These are phyloP conservation scores for Naganishia vishniacii DNA, from an alignment of 768 basidiomycete species.

Conservation along the genomic window DNA sequence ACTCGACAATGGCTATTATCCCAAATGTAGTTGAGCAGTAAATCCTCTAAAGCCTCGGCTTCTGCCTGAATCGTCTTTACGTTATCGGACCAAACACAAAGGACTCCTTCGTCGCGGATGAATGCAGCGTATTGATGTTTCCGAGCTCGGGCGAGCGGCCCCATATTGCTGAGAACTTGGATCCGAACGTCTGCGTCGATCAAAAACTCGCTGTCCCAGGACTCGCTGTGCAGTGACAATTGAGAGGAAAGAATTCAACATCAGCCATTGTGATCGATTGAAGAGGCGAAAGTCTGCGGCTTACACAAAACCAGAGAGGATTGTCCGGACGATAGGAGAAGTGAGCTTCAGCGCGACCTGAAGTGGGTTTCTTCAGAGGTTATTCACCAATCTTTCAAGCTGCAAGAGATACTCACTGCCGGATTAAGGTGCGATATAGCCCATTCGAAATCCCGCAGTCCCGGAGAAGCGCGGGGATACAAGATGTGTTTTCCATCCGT, in stretches of 20 bases:
- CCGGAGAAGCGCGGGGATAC: neutral
- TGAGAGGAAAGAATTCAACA: neutral
- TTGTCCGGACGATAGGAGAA: neutral
- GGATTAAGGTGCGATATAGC: neutral
- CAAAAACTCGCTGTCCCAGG: conserved; percentile 23
- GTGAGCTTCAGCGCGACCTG: neutral
- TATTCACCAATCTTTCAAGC: too few relatives aligned
- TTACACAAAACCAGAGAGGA: too few relatives aligned
- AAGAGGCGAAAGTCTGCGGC: too few relatives aligned
- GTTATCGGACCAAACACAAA: conserved; percentile 77
- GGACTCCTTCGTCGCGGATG: conserved; percentile 73
- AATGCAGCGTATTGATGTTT: conserved; percentile 89
- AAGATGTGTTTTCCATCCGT: neutral
- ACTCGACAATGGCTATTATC: conserved; percentile 50
- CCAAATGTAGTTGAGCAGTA: conserved; percentile 74
- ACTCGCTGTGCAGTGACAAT: neutral
- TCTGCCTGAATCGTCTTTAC: conserved; percentile 66
- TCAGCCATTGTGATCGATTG: too few relatives aligned
- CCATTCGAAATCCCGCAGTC: conserved; percentile 3
- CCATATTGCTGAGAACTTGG: conserved; percentile 73
- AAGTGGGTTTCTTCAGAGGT: neutral
- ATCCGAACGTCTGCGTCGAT: conserved; percentile 77
- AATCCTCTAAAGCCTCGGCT: conserved; percentile 57
- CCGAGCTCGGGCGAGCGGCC: conserved; percentile 67
- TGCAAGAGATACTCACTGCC: neutral